Conservation (phyloP, 805 yeast genomes). For the Candida tallmaniae region DNA sequence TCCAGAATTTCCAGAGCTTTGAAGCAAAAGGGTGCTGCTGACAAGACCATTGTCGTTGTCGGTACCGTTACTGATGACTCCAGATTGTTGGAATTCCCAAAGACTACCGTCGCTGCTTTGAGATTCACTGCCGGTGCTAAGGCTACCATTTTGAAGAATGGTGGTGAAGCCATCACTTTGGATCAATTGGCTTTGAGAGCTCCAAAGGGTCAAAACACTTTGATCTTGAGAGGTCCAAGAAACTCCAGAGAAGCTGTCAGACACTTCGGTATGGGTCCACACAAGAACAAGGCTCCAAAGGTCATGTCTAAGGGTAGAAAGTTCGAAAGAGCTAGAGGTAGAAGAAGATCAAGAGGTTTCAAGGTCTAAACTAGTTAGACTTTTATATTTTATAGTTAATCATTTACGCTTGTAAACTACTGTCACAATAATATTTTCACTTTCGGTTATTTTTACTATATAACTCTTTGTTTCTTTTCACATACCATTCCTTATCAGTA, state of each 20-base stretch:
- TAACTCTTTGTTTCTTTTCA: too few relatives aligned
- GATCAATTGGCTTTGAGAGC: constrained; percentile 99
- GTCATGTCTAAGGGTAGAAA: constrained; percentile 96
- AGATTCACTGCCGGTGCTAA: constrained; percentile 99
- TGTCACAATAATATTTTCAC: too few relatives aligned
- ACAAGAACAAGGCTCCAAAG: constrained; percentile 99
- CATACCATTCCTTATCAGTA: too few relatives aligned
- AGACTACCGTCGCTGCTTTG: constrained; percentile 97
- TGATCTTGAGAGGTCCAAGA: constrained; percentile 98
- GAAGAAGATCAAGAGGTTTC: constrained; percentile 99
- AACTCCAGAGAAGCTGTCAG: constrained; percentile 98
- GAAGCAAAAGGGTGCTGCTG: constrained; percentile 75
- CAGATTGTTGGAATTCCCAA: constrained; percentile 93
- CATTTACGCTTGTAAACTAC: constrained; percentile 2
- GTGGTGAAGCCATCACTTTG: constrained; percentile 99
- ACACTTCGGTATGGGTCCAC: constrained; percentile 99
- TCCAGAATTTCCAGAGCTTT: constrained; percentile 86
- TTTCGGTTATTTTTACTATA: too few relatives aligned
- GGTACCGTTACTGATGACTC: constrained; percentile 99
- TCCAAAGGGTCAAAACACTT: constrained; percentile 99
- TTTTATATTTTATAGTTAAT: constrained; percentile 2
- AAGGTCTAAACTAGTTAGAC: constrained; percentile 71
- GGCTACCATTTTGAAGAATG: constrained; percentile 95
- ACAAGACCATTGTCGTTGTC: constrained; percentile 94
- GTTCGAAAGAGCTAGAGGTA: constrained; percentile 99